Base-by-base conservation (phyloP, 805 yeast species). In the Wickerhamiella kurtzmanii region DNA sequence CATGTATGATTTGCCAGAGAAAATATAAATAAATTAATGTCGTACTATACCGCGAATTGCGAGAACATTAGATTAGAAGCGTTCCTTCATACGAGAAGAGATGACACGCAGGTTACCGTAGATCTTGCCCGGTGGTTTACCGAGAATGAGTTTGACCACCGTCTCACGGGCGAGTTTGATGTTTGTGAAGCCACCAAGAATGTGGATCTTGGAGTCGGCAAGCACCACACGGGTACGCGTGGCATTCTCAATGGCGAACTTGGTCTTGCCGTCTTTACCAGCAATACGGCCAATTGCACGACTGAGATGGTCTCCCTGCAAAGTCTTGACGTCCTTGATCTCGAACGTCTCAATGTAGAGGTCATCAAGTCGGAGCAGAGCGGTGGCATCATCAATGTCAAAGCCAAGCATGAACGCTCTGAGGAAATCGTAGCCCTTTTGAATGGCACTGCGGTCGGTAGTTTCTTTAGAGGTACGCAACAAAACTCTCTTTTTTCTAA, bases 271-370 rank as follows among this genome's bases (percentile, higher is more conserved):
- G 63, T 92, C 99, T 63, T 92, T 94, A 65, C 99, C 99, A 13
- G 99, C 98, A 66, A 92, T 92, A 74, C 99, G 86, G 60, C 98
- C 99, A 63, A 92, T 92, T 5, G 99, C 98, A 74, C 99, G 81
- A 45, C 95, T 82, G 63, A 92, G 72, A 75, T 92, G 98, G 67
- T 92, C 98, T 22, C 97, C 98, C 22, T 78, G 79, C 56, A 92
- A 71, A 3, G 96, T 89, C 67, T 92, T 94, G 48, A 92, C 96
- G 66, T 92, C 99, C 64, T 92, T 92, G 58, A 92, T 75, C 64
- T 92, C 99, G 62, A 92, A 92, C 3, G 97, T 86, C 67, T 92
- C 98, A 54, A 92, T 88, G 70, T 88, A 92, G 54, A 92, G 74
- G 65, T 92, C 99, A 64, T 92, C 98, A 59, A 92, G 72, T 67